A percentile compares a stretch with the other conserved stretches of the same genome.
Evolutionary conservation across 164 flowering plant species (phyloP).

Genomic region (Macadamia tetraphylla): DNA sequence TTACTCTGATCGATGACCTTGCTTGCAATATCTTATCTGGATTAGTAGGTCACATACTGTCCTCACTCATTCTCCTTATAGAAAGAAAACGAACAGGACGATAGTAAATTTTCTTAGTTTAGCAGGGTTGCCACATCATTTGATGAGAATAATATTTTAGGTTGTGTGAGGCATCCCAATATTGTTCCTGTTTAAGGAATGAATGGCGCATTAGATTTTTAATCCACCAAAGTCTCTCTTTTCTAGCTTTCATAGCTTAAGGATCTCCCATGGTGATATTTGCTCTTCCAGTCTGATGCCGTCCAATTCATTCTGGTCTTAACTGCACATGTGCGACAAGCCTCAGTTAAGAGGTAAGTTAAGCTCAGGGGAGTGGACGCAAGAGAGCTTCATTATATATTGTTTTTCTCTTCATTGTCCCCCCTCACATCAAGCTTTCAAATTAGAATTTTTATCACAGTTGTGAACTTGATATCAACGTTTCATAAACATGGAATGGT

Average conservation of each 20-base stretch:
- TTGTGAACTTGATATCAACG: too few species aligned
- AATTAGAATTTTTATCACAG: too few species aligned
- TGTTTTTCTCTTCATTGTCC: too few species aligned
- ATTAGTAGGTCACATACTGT: slow-evolving; percentile 60
- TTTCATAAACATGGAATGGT: too few species aligned
- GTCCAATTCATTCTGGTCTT: slow-evolving; percentile 64
- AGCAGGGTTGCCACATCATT: slow-evolving; percentile 64
- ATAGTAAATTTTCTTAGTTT: slow-evolving; percentile 57
- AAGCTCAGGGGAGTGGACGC: slow-evolving; percentile 8
- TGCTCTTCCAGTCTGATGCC: slow-evolving; percentile 65
- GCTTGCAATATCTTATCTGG: slow-evolving; percentile 50
- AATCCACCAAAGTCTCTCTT: slow-evolving; percentile 78
- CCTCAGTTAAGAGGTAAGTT: slow-evolving; percentile 14
- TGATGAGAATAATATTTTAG: slow-evolving; percentile 44
- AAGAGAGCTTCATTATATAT: too few species aligned
- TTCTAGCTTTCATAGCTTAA: slow-evolving; percentile 65
- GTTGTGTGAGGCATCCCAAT: slow-evolving; percentile 89
- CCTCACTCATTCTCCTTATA: slow-evolving; percentile 47
- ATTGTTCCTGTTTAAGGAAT: slow-evolving; percentile 59
- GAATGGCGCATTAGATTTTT: slow-evolving; percentile 74
- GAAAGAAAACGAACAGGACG: slow-evolving; percentile 63
- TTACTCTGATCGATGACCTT: slow-evolving; percentile 38
- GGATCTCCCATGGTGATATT: slow-evolving; percentile 64
- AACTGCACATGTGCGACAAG: slow-evolving; percentile 46
- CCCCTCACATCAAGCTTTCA: too few species aligned